Evolutionary conservation across 768 basidiomycete genomes (phyloP), one percentile per base, ranked within the genome.

Genomic region (Tulasnella calospora): DNA sequence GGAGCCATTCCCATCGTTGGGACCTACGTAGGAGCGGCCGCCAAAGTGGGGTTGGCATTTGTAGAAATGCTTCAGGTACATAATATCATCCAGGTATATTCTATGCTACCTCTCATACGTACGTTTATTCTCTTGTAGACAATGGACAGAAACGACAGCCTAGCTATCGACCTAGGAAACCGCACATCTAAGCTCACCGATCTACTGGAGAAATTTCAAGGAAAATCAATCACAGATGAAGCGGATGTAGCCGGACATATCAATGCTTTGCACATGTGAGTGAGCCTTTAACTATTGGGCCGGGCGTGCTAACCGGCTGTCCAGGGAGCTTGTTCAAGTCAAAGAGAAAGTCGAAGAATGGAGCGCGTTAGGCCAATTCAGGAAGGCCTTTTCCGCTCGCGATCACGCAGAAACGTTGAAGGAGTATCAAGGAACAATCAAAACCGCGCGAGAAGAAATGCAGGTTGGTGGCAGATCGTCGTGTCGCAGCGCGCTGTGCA

Each of bases 211-310:
- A n/a, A n/a, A 1, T n/a, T 51, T 12, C 23, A 8, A 21, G n/a
- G 9, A n/a, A 51, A 8, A 7, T n/a, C 51, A 12, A 51, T 0
- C 51, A n/a, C 1, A 0, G 51, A 51, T 10, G 51, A n/a, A n/a
- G 10, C 23, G n/a, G 21, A n/a, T 51, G 3, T 51, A 10, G 51
- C 51, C 23, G 9, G 8, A 21, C 51, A 51, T 4, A 51, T 51
- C n/a, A 23, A 51, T 8, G 51, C 21, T 2, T n/a, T 51, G 7
- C 51, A 51, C 5, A n/a, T n/a, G 51, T 51, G n/a, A 0, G 23
- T 8, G 23, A 3, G 13, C 3, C n/a, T 8, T 51, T 5, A n/a
- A 0, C 1, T 8, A 5, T 0, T n/a, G 21, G 23, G 8, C 6
- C n/a, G 7, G 8, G 10, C 9, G 51, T 51, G 10, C 51, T 51